phyloP scores from a whole-genome alignment of 2,329 filamentous ascomycete genomes.

The Trichoderma hamatum region DNA sequence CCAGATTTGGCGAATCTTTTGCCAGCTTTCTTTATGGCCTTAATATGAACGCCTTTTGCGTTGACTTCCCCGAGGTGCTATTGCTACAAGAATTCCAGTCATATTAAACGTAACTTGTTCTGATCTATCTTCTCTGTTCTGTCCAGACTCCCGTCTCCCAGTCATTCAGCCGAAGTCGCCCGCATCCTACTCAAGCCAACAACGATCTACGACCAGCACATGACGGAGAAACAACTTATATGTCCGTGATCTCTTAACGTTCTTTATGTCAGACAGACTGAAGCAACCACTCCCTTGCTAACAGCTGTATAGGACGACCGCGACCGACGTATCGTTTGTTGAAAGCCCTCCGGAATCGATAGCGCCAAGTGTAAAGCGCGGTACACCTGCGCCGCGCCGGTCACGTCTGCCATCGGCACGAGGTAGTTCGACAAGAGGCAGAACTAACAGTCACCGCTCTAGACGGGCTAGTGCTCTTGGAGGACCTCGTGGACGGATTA shows the following conservation, averaged over 20 bases:
- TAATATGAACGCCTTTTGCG: conserved; percentile 99
- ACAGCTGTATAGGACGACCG: conserved; percentile 69
- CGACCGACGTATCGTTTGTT: conserved; percentile 88
- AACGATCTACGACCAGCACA: conserved; percentile 39
- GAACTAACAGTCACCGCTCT: conserved; percentile 36
- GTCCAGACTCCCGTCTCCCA: conserved; percentile 76
- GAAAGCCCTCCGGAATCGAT: conserved; percentile 72
- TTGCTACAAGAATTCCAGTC: background rate
- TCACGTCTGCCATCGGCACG: conserved; percentile 54
- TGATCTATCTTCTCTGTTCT: conserved; percentile 1
- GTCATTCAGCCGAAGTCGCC: conserved; percentile 72
- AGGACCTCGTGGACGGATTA: conserved; percentile 50
- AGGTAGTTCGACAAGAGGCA: conserved; percentile 42
- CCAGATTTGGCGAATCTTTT: conserved; percentile 94
- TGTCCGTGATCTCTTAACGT: conserved; percentile 58
- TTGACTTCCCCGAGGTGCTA: conserved; percentile 88
- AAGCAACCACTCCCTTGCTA: conserved; percentile 2
- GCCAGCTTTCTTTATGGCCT: conserved; percentile 92
- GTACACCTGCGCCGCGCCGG: conserved; percentile 47
- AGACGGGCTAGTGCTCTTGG: conserved; percentile 51
- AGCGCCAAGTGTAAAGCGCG: conserved; percentile 52
- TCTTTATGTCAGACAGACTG: background rate
- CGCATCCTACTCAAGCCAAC: conserved; percentile 51
- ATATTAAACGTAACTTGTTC: background rate
- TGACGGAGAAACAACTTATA: conserved; percentile 79